Conservation (phyloP, 2,329 filamentous ascomycete genomes). For the Bipolaris oryzae region DNA sequence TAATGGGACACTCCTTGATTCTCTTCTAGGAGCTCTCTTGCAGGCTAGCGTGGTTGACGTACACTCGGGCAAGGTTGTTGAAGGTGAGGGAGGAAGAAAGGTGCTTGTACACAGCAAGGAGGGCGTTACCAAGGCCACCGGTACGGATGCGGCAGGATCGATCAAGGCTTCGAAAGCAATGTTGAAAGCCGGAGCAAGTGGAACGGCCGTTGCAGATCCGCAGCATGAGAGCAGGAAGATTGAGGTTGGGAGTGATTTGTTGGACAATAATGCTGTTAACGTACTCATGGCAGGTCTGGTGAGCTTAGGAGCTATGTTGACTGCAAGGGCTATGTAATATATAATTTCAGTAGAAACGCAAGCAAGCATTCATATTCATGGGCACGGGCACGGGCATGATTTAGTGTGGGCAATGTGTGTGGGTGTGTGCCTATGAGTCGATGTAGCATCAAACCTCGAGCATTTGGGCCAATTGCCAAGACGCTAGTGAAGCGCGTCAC, state of each 20-base stretch:
- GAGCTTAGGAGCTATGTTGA: conserved; percentile 77
- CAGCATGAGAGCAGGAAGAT: conserved; percentile 58
- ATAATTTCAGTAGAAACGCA: conserved; percentile 34
- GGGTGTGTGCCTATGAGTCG: not conserved
- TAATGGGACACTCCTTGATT: conserved; percentile 84
- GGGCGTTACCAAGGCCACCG: conserved; percentile 43
- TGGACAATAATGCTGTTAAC: conserved; percentile 97
- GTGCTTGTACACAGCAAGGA: conserved; percentile 53
- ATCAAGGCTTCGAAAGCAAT: conserved; percentile 41
- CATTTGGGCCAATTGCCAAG: conserved; percentile 29
- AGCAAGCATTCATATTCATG: conserved; percentile 11
- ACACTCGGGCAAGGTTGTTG: conserved; percentile 83
- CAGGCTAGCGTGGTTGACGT: conserved; percentile 88
- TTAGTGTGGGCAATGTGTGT: not conserved
- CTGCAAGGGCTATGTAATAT: conserved; percentile 40
- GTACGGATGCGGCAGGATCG: conserved; percentile 22
- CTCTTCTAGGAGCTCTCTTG: conserved; percentile 80
- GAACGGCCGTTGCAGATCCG: conserved; percentile 35
- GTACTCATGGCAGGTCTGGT: conserved; percentile 85
- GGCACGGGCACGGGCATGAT: not conserved
- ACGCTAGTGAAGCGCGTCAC: conserved; percentile 42
- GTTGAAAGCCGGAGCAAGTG: conserved; percentile 36
- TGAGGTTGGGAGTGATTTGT: conserved; percentile 71
- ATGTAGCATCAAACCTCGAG: not conserved
- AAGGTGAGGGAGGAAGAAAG: conserved; percentile 76